These are phyloP conservation scores for Candida caryicola DNA, from an alignment of 805 yeast genomes.

Conservation along the genomic window DNA sequence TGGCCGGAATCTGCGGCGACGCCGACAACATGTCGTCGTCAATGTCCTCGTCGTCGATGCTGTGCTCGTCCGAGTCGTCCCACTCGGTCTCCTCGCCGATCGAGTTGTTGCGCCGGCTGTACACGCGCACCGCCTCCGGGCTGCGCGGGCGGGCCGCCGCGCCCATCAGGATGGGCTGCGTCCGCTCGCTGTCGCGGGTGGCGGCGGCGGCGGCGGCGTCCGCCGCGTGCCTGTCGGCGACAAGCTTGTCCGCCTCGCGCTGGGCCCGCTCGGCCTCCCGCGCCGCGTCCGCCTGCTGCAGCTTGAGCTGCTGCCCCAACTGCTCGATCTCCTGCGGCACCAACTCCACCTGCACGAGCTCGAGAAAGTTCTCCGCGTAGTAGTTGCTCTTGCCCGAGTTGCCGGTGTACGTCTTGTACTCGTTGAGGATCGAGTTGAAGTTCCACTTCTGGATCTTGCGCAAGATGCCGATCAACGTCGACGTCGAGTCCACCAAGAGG, in stretches of 20 bases:
- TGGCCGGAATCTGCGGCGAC: slow-evolving; percentile 69
- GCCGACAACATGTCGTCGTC: slow-evolving; percentile 50
- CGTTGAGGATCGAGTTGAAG: slow-evolving; percentile 77
- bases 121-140: neutral
- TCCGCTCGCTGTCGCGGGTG: neutral
- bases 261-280: neutral
- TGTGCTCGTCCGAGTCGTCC: slow-evolving; percentile 22
- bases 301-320: slow-evolving; percentile 19
- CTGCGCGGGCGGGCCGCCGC: neutral
- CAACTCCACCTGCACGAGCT: slow-evolving; percentile 59
- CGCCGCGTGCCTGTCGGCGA: too few species aligned
- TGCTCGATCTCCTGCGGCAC: slow-evolving; percentile 40
- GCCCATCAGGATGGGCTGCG: neutral
- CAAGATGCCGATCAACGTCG: slow-evolving; percentile 75
- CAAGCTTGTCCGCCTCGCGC: too few species aligned
- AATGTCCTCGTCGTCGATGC: slow-evolving; percentile 40
- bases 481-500: slow-evolving; percentile 74
- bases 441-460: slow-evolving; percentile 88
- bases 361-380: slow-evolving; percentile 78
- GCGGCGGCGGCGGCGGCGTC: too few species aligned
- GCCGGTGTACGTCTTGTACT: slow-evolving; percentile 67
- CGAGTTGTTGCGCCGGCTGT: slow-evolving; percentile 3
- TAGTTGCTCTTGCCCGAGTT: slow-evolving; percentile 73
- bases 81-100: slow-evolving; percentile 17
- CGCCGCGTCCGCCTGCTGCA: slow-evolving; percentile 10